These are phyloP conservation scores for Naegleria gruberi DNA, from an alignment of 208 protist genomes.

Conservation along the genomic window DNA sequence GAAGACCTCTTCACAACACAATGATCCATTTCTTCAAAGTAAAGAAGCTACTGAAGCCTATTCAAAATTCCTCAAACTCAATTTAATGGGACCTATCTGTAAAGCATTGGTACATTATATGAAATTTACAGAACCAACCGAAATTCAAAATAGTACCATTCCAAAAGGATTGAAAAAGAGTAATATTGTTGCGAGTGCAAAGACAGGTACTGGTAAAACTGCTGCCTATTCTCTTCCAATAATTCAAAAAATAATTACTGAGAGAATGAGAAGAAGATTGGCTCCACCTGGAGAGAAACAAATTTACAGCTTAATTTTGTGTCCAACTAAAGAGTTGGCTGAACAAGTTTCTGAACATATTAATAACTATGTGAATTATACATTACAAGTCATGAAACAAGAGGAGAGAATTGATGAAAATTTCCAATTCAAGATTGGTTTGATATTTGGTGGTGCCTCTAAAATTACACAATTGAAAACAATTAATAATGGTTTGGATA, in stretches of 20 bases:
- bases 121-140: neutral
- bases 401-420: constrained; percentile 43
- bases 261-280: neutral
- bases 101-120: neutral
- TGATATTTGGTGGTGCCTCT: neutral
- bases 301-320: constrained; percentile 75
- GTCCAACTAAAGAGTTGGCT: constrained; percentile 96
- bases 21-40: neutral
- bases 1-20: neutral
- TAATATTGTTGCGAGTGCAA: constrained; percentile 7
- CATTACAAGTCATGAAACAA: constrained; percentile 56
- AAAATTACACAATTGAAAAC: neutral
- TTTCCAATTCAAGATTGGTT: neutral
- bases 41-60: neutral
- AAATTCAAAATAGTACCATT: constrained; percentile 5
- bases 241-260: neutral
- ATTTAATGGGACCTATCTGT: neutral
- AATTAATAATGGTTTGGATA: constrained; percentile 69
- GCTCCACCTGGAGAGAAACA: too few relatives aligned
- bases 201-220: constrained; percentile 27
- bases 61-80: neutral
- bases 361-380: constrained; percentile 67
- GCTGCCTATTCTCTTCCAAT: neutral
- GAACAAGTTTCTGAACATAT: constrained; percentile 94
- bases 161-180: neutral